Percentiles rank a stretch among this genome's conserved stretches.
These are phyloP conservation scores for Medicago arabica DNA, from an alignment of 306 rosid genomes.

Conservation along the genomic window DNA sequence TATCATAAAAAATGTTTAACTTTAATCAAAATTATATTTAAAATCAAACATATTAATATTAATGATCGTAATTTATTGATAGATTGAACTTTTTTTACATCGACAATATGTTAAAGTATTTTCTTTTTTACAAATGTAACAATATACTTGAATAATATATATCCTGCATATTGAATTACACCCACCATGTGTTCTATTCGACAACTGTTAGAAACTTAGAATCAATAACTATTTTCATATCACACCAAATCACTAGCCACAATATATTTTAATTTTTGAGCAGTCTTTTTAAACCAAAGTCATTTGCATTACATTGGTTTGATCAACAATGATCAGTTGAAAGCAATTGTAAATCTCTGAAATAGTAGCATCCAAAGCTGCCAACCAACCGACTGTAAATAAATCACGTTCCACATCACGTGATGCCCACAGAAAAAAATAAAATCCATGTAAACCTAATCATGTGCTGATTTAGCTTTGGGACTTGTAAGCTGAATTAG, in stretches of 20 bases:
- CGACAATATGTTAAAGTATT: too few relatives aligned
- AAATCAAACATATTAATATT: too few relatives aligned
- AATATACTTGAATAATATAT: too few relatives aligned
- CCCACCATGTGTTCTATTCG: too few relatives aligned
- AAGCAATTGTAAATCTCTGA: constrained; percentile 49
- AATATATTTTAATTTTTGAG: constrained; percentile 29
- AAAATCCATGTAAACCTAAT: constrained; percentile 41
- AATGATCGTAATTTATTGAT: too few relatives aligned
- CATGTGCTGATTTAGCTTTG: constrained; percentile 63
- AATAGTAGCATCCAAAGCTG: constrained; percentile 75
- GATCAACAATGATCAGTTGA: constrained; percentile 39
- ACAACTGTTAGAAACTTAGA: neutral
- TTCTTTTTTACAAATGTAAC: too few relatives aligned
- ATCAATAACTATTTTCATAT: neutral
- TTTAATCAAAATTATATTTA: too few relatives aligned
- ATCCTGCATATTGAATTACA: too few relatives aligned
- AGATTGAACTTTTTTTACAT: too few relatives aligned
- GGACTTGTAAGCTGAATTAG: constrained; percentile 68
- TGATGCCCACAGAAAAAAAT: constrained; percentile 38
- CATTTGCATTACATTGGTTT: constrained; percentile 47
- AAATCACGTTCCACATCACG: constrained; percentile 78
- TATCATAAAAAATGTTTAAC: too few relatives aligned
- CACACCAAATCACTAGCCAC: constrained; percentile 43
- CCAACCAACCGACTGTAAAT: constrained; percentile 49
- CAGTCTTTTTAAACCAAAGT: constrained; percentile 29